A percentile compares a stretch with the other conserved stretches of the same genome.
Conservation (phyloP, 2,329 filamentous ascomycete species). For the Blastomyces silverae region DNA sequence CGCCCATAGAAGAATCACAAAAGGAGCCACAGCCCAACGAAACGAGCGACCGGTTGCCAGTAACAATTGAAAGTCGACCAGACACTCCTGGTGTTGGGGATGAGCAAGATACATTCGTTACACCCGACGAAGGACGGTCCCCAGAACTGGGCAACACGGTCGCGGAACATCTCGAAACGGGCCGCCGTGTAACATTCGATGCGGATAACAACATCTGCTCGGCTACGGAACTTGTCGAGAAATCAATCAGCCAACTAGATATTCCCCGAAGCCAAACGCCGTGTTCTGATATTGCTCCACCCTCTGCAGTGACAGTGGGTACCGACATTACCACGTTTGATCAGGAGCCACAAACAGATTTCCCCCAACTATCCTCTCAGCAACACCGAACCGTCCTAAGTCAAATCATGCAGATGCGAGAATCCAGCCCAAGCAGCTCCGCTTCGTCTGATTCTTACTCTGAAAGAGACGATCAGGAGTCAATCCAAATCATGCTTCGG, state of each 20-base stretch:
- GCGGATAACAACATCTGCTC: constrained; percentile 6
- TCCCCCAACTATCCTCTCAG: constrained; percentile 31
- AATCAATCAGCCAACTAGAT: constrained; percentile 1
- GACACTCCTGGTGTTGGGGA: constrained; percentile 6
- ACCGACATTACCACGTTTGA: constrained; percentile 60
- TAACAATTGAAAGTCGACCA: background rate
- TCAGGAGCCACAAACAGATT: constrained; percentile 60
- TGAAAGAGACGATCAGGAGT: constrained; percentile 45
- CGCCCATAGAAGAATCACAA: background rate
- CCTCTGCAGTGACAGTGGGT: constrained; percentile 55
- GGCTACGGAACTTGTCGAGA: background rate
- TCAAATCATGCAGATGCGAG: constrained; percentile 46
- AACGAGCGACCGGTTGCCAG: constrained; percentile 21
- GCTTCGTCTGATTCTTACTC: constrained; percentile 32
- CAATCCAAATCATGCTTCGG: constrained; percentile 51
- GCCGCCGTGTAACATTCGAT: background rate
- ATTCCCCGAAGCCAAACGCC: constrained; percentile 15
- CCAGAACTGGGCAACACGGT: constrained; percentile 13
- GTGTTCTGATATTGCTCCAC: constrained; percentile 45
- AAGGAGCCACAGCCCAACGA: background rate
- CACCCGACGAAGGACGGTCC: constrained; percentile 21
- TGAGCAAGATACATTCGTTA: constrained; percentile 20
- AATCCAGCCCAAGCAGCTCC: constrained; percentile 39
- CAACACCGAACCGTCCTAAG: constrained; percentile 41
- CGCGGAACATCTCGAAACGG: background rate